Evolutionary conservation across 1,139 yeast genomes (phyloP), one percentile per base, ranked within the genome.

Genomic region (Hemisphaericaspora xylanilytica): DNA sequence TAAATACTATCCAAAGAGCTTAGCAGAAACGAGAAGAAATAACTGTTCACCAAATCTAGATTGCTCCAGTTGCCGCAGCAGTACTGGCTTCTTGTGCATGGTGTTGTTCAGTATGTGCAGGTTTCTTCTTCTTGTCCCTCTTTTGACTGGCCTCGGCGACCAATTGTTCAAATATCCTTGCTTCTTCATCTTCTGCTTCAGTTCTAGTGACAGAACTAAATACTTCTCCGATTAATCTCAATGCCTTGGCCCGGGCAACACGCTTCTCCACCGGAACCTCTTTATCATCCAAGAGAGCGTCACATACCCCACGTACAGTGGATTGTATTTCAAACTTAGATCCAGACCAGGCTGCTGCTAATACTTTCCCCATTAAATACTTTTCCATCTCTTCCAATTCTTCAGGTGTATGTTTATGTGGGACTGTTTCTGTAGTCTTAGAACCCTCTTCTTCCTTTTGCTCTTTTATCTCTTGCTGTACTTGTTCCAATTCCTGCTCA

Each of bases 311-410:
- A 42, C 97, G 69, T 26, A 88, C 71, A 1, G 95, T 87, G n/a
- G 92, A 78, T 56, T 86, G 92, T 42, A 90, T 85, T 60, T 90
- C 98, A 59, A 81, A 83, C 52, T 81, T 81, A 16, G 96, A 86
- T 1, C 97, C 97, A 36, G 85, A 83, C 98, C 98, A 90, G 8
- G 97, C 96, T 0, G 97, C 97, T 3, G 94, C 90, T 36, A 90
- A 69, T 3, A 90, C 90, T 58, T 90, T 92, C 29, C 96, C 97
- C 78, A 88, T 78, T 33, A 90, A 67, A 41, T 83, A 74, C 51
- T 89, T 83, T 56, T 90, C 97, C 79, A 87, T 75, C 47, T 87
- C 95, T 0, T 88, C 90, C 42, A 86, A 66, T 44, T 85, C 89
- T 56, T 88, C 97, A 2, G 78, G 78, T 0, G 95, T 80, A 55